Evolutionary conservation across 2,329 filamentous ascomycete species (phyloP), one percentile per base, ranked within the genome.

Genomic region (Phialophora macrospora): DNA sequence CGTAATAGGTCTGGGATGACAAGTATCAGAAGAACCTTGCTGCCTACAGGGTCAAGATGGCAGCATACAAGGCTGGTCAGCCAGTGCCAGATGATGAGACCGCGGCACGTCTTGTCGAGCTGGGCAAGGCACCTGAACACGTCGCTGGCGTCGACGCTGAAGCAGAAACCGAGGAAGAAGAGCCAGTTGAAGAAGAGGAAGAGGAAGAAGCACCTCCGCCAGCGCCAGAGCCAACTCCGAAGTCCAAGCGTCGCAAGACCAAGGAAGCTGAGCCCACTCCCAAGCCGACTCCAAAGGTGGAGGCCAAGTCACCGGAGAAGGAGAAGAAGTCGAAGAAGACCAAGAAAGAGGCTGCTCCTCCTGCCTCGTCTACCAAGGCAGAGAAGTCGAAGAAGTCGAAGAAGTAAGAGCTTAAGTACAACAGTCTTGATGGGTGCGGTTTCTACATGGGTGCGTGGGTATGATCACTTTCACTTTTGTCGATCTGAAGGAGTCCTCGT

Each of bases 1-100:
- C 64, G 14, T 41, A 9, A 8, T 65, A 85, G 83, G 68, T 80
- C 60, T 87, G 85, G 80, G 83, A 84, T 71, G 79, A 82, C 30
- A 80, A 84, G n/a, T 89, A 89, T 75, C 80, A 82, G 68, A 77
- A 80, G 67, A 85, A 85, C 66, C 80, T 87, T 69, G 82, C 83
- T 56, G 76, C 81, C 51, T 88, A 87, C 77, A 83, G 85, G 70
- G 77, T 81, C 62, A 81, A 84, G 60, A 80, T 85, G 74, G 79
- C 80, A 58, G 80, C 79, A 3, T 89, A 88, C 79, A 83, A 86
- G 73, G 82, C 82, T 59, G 80, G 78, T n/a, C 77, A 76, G 52
- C 78, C 78, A 14, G 75, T 80, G 60, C 76, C 75, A 20, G 74
- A 78, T 38, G 81, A 83, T 55, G 76, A 81, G 0, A 76, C 78